Base-by-base conservation (phyloP, 2,329 filamentous ascomycete genomes). In the Fusarium sp. region DNA sequence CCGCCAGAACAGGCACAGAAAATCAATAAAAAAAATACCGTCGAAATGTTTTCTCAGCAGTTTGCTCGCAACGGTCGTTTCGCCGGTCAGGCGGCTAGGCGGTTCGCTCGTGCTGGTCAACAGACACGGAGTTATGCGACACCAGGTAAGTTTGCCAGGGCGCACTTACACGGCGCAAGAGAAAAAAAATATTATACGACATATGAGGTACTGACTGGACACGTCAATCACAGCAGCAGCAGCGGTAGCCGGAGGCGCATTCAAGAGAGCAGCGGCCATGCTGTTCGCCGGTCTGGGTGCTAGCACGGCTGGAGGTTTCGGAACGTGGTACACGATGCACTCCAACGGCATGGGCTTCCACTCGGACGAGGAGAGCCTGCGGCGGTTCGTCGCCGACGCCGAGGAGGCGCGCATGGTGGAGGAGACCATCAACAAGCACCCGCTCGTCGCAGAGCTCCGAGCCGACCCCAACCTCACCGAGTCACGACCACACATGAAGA, bases 401-500 rank as follows among this genome's bases (percentile, higher is more conserved):
- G 85, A 85, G 10, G 81, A 85, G 60, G 79, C 83, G 27, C 81
- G 75, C 68, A 85, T 87, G 67, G 87, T 96, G 73, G 91, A 97
- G 71, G 83, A 88, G 8, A 86, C 87, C 75, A 93, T 98, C 78
- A 87, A 89, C 75, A 86, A 84, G 49, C 93, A 96, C 81, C 90
- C 93, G 1, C 78, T 97, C n/a, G 86, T 91, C 4, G 78, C 84
- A n/a, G 83, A 86, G 42, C 83, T 98, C 54, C 90, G 94, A 50
- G 79, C 80, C 16, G 85, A 91, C 73, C 83, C 89, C 1, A 86
- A 87, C 25, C 91, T 90, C 79, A 86, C 83, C 33, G 93, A 97
- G 79, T 90, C 91, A 33, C 87, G 96, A 40, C 95, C 95, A 10
- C 93, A 97, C 77, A 83, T 97, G 77, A 96, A 94, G 80, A 91